These are phyloP conservation scores for Abrus pulchellus DNA, from an alignment of 306 rosid species.

Conservation along the genomic window DNA sequence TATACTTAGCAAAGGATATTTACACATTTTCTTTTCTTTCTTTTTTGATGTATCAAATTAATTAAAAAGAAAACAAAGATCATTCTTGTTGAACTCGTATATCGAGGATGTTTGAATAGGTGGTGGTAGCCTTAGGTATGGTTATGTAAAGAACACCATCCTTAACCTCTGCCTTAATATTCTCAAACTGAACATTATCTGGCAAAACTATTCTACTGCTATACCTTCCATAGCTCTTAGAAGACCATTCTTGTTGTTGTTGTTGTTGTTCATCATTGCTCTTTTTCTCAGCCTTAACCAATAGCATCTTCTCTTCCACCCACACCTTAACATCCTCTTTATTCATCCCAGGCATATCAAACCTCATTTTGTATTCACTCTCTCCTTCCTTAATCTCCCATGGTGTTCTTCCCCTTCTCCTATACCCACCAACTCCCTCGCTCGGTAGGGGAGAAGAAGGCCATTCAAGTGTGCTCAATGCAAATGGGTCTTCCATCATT, in stretches of 20 bases:
- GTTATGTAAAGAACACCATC: slow-evolving; percentile 86
- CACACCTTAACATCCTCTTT: slow-evolving; percentile 86
- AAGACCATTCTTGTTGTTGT: slow-evolving; percentile 65
- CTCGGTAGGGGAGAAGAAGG: slow-evolving; percentile 50
- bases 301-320: slow-evolving; percentile 87
- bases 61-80: neutral
- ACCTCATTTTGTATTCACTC: slow-evolving; percentile 81
- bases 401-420: slow-evolving; percentile 75
- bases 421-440: slow-evolving; percentile 54
- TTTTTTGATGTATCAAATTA: neutral
- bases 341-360: slow-evolving; percentile 92
- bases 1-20: neutral
- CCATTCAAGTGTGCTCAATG: slow-evolving; percentile 61
- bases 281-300: slow-evolving; percentile 76
- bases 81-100: slow-evolving; percentile 62
- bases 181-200: slow-evolving; percentile 74
- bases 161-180: slow-evolving; percentile 80
- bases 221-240: slow-evolving; percentile 81
- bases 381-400: slow-evolving; percentile 89
- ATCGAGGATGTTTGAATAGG: slow-evolving; percentile 54
- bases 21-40: neutral
- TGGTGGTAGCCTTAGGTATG: slow-evolving; percentile 61
- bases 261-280: slow-evolving; percentile 24
- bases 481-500: slow-evolving; percentile 79
- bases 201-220: slow-evolving; percentile 78